Conservation (phyloP, 139 green algal species). For the Tetradesmus obliquus region DNA sequence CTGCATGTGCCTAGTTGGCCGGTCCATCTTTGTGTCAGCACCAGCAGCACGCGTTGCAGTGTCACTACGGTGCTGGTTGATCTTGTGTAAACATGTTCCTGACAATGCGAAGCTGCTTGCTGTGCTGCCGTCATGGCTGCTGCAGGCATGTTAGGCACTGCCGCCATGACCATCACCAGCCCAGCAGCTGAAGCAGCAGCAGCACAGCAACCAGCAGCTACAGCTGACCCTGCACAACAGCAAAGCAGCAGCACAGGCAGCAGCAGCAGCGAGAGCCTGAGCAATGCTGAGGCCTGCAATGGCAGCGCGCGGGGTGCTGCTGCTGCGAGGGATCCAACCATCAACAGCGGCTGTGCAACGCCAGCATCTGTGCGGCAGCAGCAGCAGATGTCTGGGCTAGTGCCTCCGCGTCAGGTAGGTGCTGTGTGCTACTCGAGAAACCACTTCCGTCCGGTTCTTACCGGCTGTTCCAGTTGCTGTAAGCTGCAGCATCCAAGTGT, state of each 20-base stretch:
- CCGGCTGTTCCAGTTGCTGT: no score
- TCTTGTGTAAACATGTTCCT: no score
- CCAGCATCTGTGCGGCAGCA: conserved; percentile 2
- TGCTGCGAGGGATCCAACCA: conserved; percentile 45
- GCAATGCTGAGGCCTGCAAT: not conserved
- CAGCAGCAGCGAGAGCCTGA: not conserved
- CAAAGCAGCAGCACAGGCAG: not conserved
- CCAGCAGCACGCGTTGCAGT: no score
- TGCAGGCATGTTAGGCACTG: conserved; percentile 3
- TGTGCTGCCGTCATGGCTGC: not conserved
- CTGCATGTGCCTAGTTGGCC: no score
- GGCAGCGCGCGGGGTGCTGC: not conserved
- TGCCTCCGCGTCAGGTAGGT: conserved; percentile 40
- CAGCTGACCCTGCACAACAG: not conserved
- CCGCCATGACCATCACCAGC: not conserved
- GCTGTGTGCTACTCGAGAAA: not conserved
- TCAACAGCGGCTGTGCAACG: conserved; percentile 54
- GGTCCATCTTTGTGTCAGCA: no score
- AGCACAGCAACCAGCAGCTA: not conserved
- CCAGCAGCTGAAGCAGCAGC: not conserved
- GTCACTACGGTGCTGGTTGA: no score
- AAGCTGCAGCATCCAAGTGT: no score
- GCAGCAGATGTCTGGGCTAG: conserved; percentile 41
- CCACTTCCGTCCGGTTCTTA: no score
- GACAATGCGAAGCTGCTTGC: no score